Conservation (phyloP, 1,284 basidiomycete genomes). For the Quambalaria eucalypti region DNA sequence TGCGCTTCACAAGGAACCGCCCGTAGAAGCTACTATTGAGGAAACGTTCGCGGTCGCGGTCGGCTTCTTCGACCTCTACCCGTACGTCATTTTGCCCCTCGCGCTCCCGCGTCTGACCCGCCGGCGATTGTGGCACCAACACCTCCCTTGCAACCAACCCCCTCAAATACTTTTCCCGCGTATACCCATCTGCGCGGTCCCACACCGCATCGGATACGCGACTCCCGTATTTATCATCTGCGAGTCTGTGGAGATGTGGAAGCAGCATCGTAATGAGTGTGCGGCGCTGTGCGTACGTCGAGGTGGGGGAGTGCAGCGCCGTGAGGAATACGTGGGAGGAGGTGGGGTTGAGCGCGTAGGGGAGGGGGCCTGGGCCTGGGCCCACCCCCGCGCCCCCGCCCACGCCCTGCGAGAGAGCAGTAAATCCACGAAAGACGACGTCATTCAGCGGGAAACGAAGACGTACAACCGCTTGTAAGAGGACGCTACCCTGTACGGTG, state of each 20-base stretch:
- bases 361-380: constrained; percentile 16
- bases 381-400: constrained; percentile 9
- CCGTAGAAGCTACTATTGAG: constrained; percentile 28
- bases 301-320: constrained; percentile 9
- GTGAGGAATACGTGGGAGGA: constrained; percentile 20
- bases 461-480: constrained; percentile 29
- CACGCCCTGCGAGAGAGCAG: constrained; percentile 7
- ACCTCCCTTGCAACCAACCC: neutral
- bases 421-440: constrained; percentile 10
- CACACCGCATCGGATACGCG: constrained; percentile 38
- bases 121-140: neutral
- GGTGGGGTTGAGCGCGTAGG: constrained; percentile 14
- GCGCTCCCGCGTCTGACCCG: constrained; percentile 13
- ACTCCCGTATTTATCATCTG: constrained; percentile 39
- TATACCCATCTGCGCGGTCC: constrained; percentile 30
- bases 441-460: constrained; percentile 17
- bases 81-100: constrained; percentile 9
- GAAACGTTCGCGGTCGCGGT: constrained; percentile 14
- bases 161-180: constrained; percentile 7
- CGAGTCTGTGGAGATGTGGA: constrained; percentile 11
- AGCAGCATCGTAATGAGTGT: constrained; percentile 14
- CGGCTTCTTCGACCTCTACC: neutral
- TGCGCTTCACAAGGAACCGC: constrained; percentile 31
- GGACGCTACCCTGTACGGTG: constrained; percentile 33
- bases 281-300: constrained; percentile 13